Evolutionary conservation across 768 basidiomycete genomes (phyloP), one percentile per base, ranked within the genome.

Genomic region (Naganishia friedmannii): DNA sequence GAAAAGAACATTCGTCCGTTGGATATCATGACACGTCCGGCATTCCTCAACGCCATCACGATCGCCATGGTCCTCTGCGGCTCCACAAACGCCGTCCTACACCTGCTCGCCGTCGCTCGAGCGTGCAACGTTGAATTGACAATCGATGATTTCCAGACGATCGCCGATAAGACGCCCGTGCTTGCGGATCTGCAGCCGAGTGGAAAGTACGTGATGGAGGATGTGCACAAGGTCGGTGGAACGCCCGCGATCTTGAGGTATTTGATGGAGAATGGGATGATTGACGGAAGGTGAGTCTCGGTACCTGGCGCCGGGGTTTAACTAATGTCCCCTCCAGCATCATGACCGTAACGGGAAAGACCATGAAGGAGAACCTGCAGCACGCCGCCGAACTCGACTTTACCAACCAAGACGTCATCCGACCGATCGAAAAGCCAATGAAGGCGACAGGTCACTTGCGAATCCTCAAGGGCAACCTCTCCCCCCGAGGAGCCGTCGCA

Each of bases 31-130:
- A 97, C 93, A n/a, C 87, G 89, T 12, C 87, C 89, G 21, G 94
- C 96, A 12, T 97, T 98, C 76, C 93, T 98, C 83, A 98, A 97
- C 81, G 95, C 96, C 3, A 94, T 98, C 87, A 93, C 92, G 31
- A 65, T 93, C 55, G 84, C 91, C 51, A 92, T 88, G 76, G 83
- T 91, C 56, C 84, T 93, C 2, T 92, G 92, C 37, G 92, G 92
- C 21, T 92, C 90, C 0, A 94, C 93, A n/a, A 73, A 73, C 39
- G 68, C 70, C 13, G 66, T 74, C 23, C 53, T 75, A 8, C 75
- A 76, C 55, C 45, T 76, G 19, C 53, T 76, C 26, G 75, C 75
- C 0, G 70, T 92, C 82, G 92, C 92, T 10, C 85, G 92, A 72
- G 87, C 92, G 10, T 89, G 90, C 0, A 88, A 92, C 55, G 79